Conservation (phyloP, 352 stramenopile species). For the Thalassiosira gravida region DNA sequence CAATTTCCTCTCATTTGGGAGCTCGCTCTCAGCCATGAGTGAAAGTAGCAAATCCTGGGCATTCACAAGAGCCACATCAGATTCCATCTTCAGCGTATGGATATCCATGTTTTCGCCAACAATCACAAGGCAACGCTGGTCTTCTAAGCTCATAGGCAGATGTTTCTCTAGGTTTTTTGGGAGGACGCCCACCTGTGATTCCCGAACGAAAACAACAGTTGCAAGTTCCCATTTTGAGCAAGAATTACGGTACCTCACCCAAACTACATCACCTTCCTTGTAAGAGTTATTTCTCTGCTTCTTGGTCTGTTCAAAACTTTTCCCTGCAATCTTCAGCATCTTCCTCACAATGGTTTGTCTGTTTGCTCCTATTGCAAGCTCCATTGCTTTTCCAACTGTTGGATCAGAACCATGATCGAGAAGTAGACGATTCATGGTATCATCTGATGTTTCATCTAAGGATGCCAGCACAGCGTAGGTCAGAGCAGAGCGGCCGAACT, state of each 20-base stretch:
- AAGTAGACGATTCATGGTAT: not conserved
- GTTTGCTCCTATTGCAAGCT: not conserved
- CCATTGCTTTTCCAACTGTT: not conserved
- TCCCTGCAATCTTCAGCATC: not conserved
- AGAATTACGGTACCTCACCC: not conserved
- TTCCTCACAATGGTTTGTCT: not conserved
- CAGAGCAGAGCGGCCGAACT: not conserved
- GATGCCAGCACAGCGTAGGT: not conserved
- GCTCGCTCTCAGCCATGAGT: not conserved
- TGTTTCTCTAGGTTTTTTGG: not conserved
- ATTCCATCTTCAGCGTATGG: not conserved
- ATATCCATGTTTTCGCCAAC: not conserved
- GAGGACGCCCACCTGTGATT: not conserved
- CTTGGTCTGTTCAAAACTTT: not conserved
- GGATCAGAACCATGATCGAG: not conserved
- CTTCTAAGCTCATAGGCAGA: not conserved
- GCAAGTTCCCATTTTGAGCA: not conserved
- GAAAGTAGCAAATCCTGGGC: not conserved
- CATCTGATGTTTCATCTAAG: not conserved
- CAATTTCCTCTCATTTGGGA: not conserved
- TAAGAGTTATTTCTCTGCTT: not conserved
- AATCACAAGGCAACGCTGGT: not conserved
- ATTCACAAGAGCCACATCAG: not conserved
- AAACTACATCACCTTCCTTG: not conserved
- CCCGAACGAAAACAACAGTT: not conserved